These are phyloP conservation scores for Chamaecyparis obtusa DNA, from an alignment of 75 land plant species.

Conservation along the genomic window DNA sequence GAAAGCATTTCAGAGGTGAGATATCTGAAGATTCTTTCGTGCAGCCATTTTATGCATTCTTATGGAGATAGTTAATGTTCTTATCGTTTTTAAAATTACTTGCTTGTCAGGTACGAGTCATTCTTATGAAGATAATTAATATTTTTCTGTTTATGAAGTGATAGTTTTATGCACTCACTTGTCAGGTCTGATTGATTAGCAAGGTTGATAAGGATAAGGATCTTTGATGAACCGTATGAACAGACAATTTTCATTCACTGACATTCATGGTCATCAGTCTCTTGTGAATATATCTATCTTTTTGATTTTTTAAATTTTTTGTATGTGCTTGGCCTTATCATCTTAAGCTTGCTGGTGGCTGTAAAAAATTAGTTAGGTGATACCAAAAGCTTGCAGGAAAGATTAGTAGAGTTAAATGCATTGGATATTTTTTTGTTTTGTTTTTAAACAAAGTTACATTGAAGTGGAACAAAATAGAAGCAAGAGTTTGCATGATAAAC, in stretches of 20 bases:
- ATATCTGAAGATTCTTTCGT: not conserved
- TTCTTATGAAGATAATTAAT: not conserved
- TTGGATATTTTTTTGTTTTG: not conserved
- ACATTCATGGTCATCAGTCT: not conserved
- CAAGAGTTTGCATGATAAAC: not conserved
- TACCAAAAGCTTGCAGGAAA: not conserved
- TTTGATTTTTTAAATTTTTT: not conserved
- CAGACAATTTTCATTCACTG: not conserved
- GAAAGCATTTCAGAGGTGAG: not conserved
- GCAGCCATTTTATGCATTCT: not conserved
- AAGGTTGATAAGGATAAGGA: not conserved
- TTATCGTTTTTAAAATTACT: no score
- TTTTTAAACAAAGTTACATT: not conserved
- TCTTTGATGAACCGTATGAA: not conserved
- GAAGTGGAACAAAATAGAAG: not conserved
- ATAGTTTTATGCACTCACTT: not conserved
- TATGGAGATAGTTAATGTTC: no score
- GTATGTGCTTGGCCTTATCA: not conserved
- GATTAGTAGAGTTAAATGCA: not conserved
- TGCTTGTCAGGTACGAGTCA: no score
- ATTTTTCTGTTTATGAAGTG: not conserved
- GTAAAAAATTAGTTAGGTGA: not conserved
- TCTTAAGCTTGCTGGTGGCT: no score
- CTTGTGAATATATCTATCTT: not conserved
- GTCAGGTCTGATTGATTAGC: not conserved